Evolutionary conservation across 495 filamentous ascomycete genomes (phyloP).

Genomic region (Aspergillus avenaceus): DNA sequence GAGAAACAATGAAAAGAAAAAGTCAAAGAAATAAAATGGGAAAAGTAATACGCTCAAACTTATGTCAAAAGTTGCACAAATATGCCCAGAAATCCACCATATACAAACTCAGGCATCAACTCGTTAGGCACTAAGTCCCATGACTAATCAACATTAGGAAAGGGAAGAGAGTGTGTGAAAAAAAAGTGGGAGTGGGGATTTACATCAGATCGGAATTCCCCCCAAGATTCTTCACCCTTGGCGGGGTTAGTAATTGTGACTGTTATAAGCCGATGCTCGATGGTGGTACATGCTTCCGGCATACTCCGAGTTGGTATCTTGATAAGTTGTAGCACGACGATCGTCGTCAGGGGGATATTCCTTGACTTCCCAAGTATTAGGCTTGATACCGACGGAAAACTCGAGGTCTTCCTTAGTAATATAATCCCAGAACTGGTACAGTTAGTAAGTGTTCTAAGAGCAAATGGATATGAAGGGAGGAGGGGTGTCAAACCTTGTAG

Average conservation of each 20-base stretch:
- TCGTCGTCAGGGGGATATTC: constrained; percentile 89
- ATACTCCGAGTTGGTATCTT: constrained; percentile 60
- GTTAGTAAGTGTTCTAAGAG: constrained; percentile 7
- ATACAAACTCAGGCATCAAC: background rate
- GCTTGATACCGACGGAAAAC: constrained; percentile 91
- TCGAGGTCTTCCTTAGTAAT: constrained; percentile 98
- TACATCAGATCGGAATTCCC: background rate
- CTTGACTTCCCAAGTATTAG: constrained; percentile 98
- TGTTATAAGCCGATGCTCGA: constrained; percentile 33
- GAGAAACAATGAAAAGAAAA: too few species aligned
- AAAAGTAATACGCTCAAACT: background rate
- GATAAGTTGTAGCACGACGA: constrained; percentile 70
- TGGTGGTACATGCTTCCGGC: constrained; percentile 57
- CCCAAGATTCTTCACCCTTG: background rate
- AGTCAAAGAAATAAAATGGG: background rate
- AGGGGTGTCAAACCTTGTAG: constrained; percentile 71
- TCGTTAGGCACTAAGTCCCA: background rate
- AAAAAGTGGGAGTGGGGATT: background rate
- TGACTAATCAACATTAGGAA: background rate
- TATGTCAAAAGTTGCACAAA: background rate
- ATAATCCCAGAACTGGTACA: constrained; percentile 88
- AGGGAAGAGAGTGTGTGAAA: background rate
- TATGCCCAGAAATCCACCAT: background rate
- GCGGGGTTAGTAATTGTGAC: constrained; percentile 28
- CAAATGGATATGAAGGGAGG: background rate